A percentile compares a stretch with the other conserved stretches of the same genome.
phyloP scores from a whole-genome alignment of 2,329 filamentous ascomycete species.

The Beauveria medogensis region DNA sequence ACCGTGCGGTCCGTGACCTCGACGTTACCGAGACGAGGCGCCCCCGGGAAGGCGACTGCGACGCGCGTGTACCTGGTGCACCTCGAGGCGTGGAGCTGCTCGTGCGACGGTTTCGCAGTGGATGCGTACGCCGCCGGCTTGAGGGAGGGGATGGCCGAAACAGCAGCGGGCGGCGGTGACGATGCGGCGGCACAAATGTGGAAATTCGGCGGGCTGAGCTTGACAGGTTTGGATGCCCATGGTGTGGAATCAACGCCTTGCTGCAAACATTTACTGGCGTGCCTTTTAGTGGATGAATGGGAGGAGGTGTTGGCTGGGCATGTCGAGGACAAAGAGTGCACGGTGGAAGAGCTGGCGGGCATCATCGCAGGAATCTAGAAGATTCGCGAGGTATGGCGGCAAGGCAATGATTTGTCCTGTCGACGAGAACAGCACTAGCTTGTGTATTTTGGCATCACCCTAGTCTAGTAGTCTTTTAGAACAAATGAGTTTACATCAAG shows the following conservation, averaged over 20 bases:
- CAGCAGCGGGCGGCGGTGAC: neutral
- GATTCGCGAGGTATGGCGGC: neutral
- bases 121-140: constrained; percentile 47
- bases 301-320: constrained; percentile 44
- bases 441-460: neutral
- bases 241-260: constrained; percentile 39
- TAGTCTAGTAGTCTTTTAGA: neutral
- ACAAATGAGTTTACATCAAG: constrained; percentile 6
- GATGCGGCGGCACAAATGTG: constrained; percentile 15
- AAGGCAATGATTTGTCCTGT: neutral
- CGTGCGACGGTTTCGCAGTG: constrained; percentile 76
- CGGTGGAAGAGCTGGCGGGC: constrained; percentile 63
- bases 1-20: constrained; percentile 13
- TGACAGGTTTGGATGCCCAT: constrained; percentile 23
- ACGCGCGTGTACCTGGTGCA: constrained; percentile 58
- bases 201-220: constrained; percentile 43
- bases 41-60: neutral
- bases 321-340: constrained; percentile 46
- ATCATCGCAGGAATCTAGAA: constrained; percentile 43
- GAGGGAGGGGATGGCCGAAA: constrained; percentile 1
- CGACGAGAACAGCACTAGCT: neutral
- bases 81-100: constrained; percentile 75
- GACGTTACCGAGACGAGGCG: constrained; percentile 18
- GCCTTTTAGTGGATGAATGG: constrained; percentile 64
- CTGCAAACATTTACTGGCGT: constrained; percentile 89